Evolutionary conservation across 345 rosid species (phyloP), one percentile per base, ranked within the genome.

Genomic region (Brassica cretica): DNA sequence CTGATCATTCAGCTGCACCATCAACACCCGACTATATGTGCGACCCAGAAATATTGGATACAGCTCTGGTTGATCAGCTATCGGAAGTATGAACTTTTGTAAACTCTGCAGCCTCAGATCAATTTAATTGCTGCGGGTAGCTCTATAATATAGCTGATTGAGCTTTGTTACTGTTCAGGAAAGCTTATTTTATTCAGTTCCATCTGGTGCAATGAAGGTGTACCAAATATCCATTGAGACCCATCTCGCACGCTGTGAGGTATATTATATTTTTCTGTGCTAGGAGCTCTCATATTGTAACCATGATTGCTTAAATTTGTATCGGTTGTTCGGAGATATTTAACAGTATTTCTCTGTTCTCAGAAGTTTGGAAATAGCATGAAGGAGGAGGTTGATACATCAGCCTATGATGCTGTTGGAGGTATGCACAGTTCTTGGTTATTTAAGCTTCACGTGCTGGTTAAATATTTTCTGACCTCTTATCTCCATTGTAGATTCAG

Each of bases 311-410:
- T 67, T 37, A 78, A 65, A 69, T 30, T 53, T 64, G 15, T 70
- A 29, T 75, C 18, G 70, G 32, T 55, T 75, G 25, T 80, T 35
- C 10, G 16, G 46, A 64, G 44, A 70, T 41, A 58, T 16, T 58
- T 70, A 65, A 64, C 41, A 32, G n/a, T 58, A 33, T 29, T 39
- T 70, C 37, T 72, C 60, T 78, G 67, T 73, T 70, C 51, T 53
- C 87, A 96, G 98, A 89, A 85, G 82, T 87, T 87, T 79, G 94
- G 88, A 72, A 83, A 84, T 84, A 85, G 85, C 78, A 77, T 90
- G 86, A 97, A 88, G 82, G 99, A 92, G 78, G 97, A 88, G 80
- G 93, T 87, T 72, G 98, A 93, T 72, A 90, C 93, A 46, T 90
- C 93, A 49, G 83, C 86, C 66, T 87, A 80, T 82, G 91, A 89